Conservation (phyloP, 176 grass and related monocot species). For the Oryza australiensis region DNA sequence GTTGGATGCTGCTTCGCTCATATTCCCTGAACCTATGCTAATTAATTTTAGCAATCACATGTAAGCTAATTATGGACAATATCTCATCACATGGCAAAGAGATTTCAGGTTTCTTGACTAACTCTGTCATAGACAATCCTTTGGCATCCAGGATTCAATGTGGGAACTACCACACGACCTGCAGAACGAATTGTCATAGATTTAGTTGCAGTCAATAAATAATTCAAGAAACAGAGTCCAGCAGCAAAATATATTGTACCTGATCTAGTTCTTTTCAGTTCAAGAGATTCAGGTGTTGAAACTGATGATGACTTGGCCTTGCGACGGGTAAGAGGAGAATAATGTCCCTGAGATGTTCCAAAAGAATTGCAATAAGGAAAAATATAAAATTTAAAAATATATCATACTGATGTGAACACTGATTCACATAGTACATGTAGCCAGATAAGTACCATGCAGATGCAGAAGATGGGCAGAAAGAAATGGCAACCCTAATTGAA, state of each 20-base stretch:
- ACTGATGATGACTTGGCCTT: neutral
- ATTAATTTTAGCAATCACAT: neutral
- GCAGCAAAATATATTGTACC: slow-evolving; percentile 23
- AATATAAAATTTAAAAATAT: slow-evolving; percentile 24
- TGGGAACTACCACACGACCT: slow-evolving; percentile 43
- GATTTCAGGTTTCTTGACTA: slow-evolving; percentile 26
- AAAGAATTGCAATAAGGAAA: slow-evolving; percentile 21
- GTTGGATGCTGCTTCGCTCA: neutral
- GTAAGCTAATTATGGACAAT: neutral
- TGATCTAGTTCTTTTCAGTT: slow-evolving; percentile 46
- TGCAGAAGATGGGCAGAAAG: neutral
- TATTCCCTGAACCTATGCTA: neutral
- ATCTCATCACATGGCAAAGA: neutral
- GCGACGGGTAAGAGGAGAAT: neutral
- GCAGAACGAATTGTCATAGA: slow-evolving; percentile 11
- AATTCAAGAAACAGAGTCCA: slow-evolving; percentile 6
- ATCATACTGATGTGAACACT: neutral
- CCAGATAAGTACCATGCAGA: neutral
- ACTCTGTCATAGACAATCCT: slow-evolving; percentile 36
- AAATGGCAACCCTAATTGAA: neutral
- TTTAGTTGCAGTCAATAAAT: slow-evolving; percentile 14
- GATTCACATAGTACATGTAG: neutral
- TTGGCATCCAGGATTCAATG: slow-evolving; percentile 21
- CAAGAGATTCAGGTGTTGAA: slow-evolving; percentile 34
- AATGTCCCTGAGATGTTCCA: slow-evolving; percentile 14